Evolutionary conservation across 805 yeast genomes (phyloP), one percentile per base, ranked within the genome.

Genomic region (Monosporozyma yasuniensis): DNA sequence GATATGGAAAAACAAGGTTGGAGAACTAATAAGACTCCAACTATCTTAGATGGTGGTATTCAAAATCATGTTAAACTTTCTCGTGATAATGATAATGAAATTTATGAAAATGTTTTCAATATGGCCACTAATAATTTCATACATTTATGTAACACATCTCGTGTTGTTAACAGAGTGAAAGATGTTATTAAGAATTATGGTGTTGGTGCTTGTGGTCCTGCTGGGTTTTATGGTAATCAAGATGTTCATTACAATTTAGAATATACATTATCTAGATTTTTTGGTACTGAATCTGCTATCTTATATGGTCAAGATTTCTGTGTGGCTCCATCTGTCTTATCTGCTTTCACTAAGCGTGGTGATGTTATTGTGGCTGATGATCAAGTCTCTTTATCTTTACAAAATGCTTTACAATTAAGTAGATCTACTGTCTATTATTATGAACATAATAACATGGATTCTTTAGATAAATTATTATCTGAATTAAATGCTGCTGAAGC

Each of bases 121-220:
- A 71, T 89, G 58, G 77, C 89, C 3, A 77, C 88, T 3, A 67
- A 77, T 50, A 96, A 91, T 68, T 83, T 83, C 57, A 73, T 87
- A 61, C 77, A 81, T 58, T 69, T 88, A 63, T 77, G 83, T 46
- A 67, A 68, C 32, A 68, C 77, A 56, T 66, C 68, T 19, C 63
- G 54, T 14, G 72, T 88, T 38, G 71, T 71, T 47, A 65, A 72
- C 19, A 76, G 72, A 11, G 88, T 89, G 4, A 74, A 78, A 47
- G 64, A 71, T 28, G 74, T 80, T 21, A 80, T 93, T 53, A 72
- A 73, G 44, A 73, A 74, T 51, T 80, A 84, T 52, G 99, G 99
- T 64, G 97, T 93, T 47, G 99, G 99, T 55, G 91, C 97, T 0
- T 93, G 99, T 73, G 96, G 98, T 39, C 98, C 99, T 4, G 95